Evolutionary conservation across 2,329 filamentous ascomycete genomes (phyloP), one percentile per base, ranked within the genome.

Genomic region (Rachicladosporium sp.): DNA sequence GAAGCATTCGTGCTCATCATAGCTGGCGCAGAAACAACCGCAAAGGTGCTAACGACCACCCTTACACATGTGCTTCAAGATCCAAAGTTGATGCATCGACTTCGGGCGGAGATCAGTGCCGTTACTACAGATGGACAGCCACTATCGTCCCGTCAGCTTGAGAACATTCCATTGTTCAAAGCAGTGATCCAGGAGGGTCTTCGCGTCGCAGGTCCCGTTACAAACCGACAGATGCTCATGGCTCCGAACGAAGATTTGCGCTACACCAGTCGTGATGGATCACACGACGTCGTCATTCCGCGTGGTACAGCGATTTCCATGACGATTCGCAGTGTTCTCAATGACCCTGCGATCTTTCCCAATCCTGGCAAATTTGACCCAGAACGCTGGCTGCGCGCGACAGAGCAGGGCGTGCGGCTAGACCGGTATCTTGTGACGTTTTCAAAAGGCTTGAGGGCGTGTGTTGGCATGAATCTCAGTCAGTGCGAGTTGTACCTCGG

Each of bases 151-250:
- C 8, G 29, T 5, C 13, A 37, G 10, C 43, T 47, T 8, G 45
- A 47, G 31, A 40, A 38, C 19, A 51, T 66, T 4, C 57, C 64
- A 2, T 69, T 65, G 43, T 60, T 71, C 3, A 57, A 59, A 4
- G 66, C 56, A 1, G 62, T 68, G 4, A 50, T 71, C 34, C 62
- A 61, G 37, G 68, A 71, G 58, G 60, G 56, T 1, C 58, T 70
- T 6, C 62, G 68, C 12, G 40, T 41, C 23, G 37, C 34, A 35
- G 34, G 34, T 11, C 34, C 34, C 9, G 39, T 41, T n/a, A 36
- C 39, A n/a, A 34, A 41, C 31, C 27, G 39, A 2, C 33, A 30
- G 8, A 35, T 35, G 13, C 15, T 34, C 6, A 41, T 41, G 10
- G 39, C 39, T 11, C 39, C 34, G 23, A 35, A 41, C 29, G 39